Evolutionary conservation across 768 basidiomycete genomes (phyloP), one percentile per base, ranked within the genome.

Genomic region (Suillus subaureus): DNA sequence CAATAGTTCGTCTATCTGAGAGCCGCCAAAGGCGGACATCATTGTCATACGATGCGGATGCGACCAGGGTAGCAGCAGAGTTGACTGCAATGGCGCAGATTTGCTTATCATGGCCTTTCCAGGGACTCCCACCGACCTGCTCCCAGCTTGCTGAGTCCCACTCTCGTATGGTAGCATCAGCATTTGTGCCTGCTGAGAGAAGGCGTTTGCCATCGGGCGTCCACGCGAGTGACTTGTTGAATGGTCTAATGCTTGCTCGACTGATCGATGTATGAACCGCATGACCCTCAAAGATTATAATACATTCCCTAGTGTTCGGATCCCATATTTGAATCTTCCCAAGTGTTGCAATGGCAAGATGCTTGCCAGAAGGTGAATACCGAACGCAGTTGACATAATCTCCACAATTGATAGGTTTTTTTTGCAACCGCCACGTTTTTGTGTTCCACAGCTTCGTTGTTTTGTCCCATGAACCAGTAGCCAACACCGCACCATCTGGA

Each of bases 291-390:
- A 54, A 54, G 0, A 31, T 28, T 52, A 9, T 18, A 15, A 52
- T 52, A 16, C 51, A 28, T 31, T 54, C 52, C 52, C 52, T 54
- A 18, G 52, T 31, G 28, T 11, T 31, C 2, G 52, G 8, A 18
- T 54, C 18, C 52, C 52, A 54, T 54, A 54, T 54, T 54, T 54
- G 52, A 54, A 54, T 54, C 16, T 54, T 28, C 18, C 28, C 18
- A 4, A 31, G 18, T 54, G 52, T 54, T 8, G 52, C 52, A 18
- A 54, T 54, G 7, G 52, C 52, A 18, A 54, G 52, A 31, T 18
- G 28, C 4, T 31, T 2, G 9, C 52, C 52, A 28, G 52, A 31
- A 11, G 52, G 52, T 31, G 52, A 54, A 31, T 54, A 54, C 28
- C 52, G 52, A 54, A 54, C 9, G 18, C 52, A 54, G 28, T 31